Evolutionary conservation across 306 rosid species (phyloP), one percentile per base, ranked within the genome.

Genomic region (Quercus parvula): DNA sequence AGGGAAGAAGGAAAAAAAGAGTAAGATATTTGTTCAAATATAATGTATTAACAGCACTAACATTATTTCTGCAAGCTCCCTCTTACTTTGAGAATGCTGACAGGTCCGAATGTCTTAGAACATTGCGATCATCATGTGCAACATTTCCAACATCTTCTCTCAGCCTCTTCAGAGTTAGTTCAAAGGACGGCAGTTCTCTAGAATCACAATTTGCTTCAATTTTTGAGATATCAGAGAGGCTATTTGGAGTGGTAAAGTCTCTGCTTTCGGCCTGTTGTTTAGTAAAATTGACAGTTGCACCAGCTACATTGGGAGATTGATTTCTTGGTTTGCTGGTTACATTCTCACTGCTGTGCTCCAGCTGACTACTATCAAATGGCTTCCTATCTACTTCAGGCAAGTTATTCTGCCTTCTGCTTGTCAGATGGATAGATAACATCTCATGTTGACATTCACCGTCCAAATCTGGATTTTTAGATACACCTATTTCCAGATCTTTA

Each of bases 61-160:
- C 12, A 62, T 44, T 66, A 63, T 55, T 62, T 77, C 22, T 15
- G n/a, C 5, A 73, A 61, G 17, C 78, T 81, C 58, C 81, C 80
- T 61, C 85, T 73, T 86, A 89, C 97, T 85, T 91, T 33, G 92
- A 88, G 80, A 86, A 88, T 77, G 94, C 90, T 27, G 97, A 86
- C 72, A 83, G 85, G 75, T 82, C 83, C 55, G 89, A 88, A 75
- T 84, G 89, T 77, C 88, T 86, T 75, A 88, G 80, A 70, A 84
- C 78, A 85, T 82, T 91, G 79, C 66, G 79, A 77, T 87, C 88
- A 63, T 87, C 93, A 73, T 79, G 81, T 41, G 86, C 71, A 62
- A 81, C 85, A 83, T 22, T 75, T 52, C 70, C 83, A 33, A 83
- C 74, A 84, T 89, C 86, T 67, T 83, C 94, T 83, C 84, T 79